Evolutionary conservation across 2,329 filamentous ascomycete species (phyloP).

Genomic region (Fusarium transvaalense): DNA sequence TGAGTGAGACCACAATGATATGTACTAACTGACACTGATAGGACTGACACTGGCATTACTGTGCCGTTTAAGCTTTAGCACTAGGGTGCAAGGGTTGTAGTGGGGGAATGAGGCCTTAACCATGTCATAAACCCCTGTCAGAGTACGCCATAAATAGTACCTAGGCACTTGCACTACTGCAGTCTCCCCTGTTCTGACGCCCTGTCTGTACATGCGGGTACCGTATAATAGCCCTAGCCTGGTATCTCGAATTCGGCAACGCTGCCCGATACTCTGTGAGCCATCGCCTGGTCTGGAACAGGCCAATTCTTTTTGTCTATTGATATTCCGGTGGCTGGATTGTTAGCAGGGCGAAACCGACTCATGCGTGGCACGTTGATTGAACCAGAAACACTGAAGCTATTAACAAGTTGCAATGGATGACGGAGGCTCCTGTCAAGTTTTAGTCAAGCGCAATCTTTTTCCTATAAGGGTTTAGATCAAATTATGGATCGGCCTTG

Average conservation of each 20-base stretch:
- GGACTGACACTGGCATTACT: conserved; percentile 8
- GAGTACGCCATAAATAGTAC: conserved; percentile 43
- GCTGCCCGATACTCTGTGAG: conserved; percentile 27
- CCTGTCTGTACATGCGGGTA: conserved; percentile 8
- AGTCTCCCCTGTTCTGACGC: conserved; percentile 1
- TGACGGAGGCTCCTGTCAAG: neutral
- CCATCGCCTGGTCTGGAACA: conserved; percentile 44
- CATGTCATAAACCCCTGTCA: conserved; percentile 12
- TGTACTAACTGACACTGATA: neutral
- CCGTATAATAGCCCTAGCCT: neutral
- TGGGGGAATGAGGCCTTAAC: conserved; percentile 12
- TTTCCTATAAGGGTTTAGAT: neutral
- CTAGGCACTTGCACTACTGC: conserved; percentile 17
- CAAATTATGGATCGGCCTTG: conserved; percentile 12
- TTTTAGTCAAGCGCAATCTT: neutral
- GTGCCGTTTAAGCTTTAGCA: conserved; percentile 44
- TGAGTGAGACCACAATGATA: conserved; percentile 13
- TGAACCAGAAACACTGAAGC: neutral
- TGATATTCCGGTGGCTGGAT: conserved; percentile 14
- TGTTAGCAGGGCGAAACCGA: neutral
- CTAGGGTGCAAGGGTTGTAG: conserved; percentile 25
- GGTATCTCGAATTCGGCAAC: conserved; percentile 23
- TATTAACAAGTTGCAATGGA: neutral
- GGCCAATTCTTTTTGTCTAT: conserved; percentile 9
- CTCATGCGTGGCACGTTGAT: neutral